phyloP scores from a whole-genome alignment of 805 yeast genomes.

The Starmerella vaccinii region DNA sequence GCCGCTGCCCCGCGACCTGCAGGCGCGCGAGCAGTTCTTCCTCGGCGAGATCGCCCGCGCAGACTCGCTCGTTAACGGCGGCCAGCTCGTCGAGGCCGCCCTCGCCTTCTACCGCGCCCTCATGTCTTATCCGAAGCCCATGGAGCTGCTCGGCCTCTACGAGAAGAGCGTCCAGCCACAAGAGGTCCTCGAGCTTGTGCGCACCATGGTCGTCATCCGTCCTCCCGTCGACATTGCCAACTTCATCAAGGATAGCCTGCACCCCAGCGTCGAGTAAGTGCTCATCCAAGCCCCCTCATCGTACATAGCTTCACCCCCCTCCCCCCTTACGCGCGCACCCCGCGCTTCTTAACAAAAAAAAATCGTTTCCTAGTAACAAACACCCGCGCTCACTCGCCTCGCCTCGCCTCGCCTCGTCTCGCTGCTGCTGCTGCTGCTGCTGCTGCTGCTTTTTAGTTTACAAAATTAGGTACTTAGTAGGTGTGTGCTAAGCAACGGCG shows the following conservation, averaged over 20 bases:
- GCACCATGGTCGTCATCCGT: conserved; percentile 78
- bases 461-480: too few relatives aligned
- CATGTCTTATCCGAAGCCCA: conserved; percentile 87
- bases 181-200: conserved; percentile 63
- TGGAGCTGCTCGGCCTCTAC: conserved; percentile 78
- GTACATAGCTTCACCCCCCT: conserved; percentile 2
- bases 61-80: conserved; percentile 67
- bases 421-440: too few relatives aligned
- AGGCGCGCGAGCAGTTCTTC: conserved; percentile 66
- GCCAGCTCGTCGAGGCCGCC: conserved; percentile 60
- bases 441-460: too few relatives aligned
- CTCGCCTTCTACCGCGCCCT: conserved; percentile 86
- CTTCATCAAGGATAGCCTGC: conserved; percentile 44
- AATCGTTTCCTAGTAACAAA: too few relatives aligned
- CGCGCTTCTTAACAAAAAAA: too few relatives aligned
- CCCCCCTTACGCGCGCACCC: too few relatives aligned
- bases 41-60: conserved; percentile 75
- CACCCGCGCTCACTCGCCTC: too few relatives aligned
- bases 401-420: too few relatives aligned
- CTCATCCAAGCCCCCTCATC: not conserved
- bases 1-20: conserved; percentile 64
- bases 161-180: conserved; percentile 79
- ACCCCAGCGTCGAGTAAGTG: conserved; percentile 22
- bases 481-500: too few relatives aligned
- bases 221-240: conserved; percentile 71